Conservation (phyloP, 176 grass and related monocot species). For the Metroxylon sagu region DNA sequence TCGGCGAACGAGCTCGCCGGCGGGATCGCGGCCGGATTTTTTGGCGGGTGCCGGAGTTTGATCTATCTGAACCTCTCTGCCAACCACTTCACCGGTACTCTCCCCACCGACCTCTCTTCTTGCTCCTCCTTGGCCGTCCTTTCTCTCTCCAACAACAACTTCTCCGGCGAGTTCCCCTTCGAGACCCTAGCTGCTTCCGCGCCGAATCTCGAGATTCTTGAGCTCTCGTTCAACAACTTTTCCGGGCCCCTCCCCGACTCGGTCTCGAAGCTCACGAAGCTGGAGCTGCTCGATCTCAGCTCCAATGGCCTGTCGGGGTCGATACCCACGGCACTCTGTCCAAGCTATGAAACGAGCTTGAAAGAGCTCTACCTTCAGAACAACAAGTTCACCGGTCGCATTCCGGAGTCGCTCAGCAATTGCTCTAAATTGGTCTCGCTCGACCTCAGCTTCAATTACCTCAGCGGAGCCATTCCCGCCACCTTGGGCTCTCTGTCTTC, state of each 20-base stretch:
- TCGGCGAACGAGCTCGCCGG: conserved; percentile 4
- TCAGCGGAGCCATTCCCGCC: conserved; percentile 10
- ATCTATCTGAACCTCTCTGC: conserved; percentile 12
- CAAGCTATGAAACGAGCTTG: not conserved
- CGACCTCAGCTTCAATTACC: conserved; percentile 19
- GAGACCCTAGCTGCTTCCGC: conserved; percentile 3
- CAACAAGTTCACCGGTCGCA: conserved; percentile 8
- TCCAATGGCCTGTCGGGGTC: conserved; percentile 9
- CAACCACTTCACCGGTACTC: conserved; percentile 14
- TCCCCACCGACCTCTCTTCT: conserved; percentile 8
- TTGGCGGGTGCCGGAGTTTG: conserved; percentile 6
- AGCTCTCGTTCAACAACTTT: conserved; percentile 14
- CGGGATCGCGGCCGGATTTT: not conserved
- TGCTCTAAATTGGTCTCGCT: conserved; percentile 7
- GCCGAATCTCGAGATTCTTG: not conserved
- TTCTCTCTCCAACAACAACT: conserved; percentile 12
- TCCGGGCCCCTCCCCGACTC: not conserved
- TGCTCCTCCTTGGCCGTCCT: conserved; percentile 8
- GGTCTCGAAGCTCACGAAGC: not conserved
- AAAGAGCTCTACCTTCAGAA: conserved; percentile 6
- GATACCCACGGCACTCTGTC: conserved; percentile 6
- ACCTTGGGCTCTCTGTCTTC: conserved; percentile 2
- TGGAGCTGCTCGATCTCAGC: conserved; percentile 13
- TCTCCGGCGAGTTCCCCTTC: conserved; percentile 9
- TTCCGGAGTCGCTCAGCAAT: conserved; percentile 16